Conservation (phyloP, 2,329 filamentous ascomycete species). For the Aspergillus novoparasiticus region DNA sequence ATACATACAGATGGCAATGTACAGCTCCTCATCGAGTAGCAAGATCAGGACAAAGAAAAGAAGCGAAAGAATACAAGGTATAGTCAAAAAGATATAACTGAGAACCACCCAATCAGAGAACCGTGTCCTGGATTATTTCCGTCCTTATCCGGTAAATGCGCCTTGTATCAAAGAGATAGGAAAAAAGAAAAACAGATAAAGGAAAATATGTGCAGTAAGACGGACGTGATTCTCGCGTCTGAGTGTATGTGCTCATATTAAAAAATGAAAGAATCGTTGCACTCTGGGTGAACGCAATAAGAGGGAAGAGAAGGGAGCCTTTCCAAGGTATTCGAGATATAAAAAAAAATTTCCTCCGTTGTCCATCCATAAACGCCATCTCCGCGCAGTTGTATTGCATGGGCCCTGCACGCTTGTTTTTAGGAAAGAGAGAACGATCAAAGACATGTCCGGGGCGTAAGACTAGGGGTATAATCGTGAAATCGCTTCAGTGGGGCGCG, state of each 20-base stretch:
- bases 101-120: not conserved
- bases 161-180: not conserved
- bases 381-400: not conserved
- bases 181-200: not conserved
- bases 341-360: not conserved
- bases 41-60: constrained; percentile 1
- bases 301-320: constrained; percentile 3
- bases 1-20: not conserved
- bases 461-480: not conserved
- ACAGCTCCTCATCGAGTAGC: not conserved
- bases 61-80: not conserved
- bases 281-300: not conserved
- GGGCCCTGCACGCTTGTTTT: not conserved
- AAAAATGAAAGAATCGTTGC: not conserved
- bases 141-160: not conserved
- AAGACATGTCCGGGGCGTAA: not conserved
- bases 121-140: not conserved
- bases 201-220: not conserved
- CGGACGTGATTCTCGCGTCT: not conserved
- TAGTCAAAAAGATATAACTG: not conserved
- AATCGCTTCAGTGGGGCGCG: not conserved
- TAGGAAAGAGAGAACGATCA: not conserved
- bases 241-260: not conserved
- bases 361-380: constrained; percentile 3
- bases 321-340: not conserved